phyloP scores from a whole-genome alignment of 768 basidiomycete genomes.

The Trametes coccinea region DNA sequence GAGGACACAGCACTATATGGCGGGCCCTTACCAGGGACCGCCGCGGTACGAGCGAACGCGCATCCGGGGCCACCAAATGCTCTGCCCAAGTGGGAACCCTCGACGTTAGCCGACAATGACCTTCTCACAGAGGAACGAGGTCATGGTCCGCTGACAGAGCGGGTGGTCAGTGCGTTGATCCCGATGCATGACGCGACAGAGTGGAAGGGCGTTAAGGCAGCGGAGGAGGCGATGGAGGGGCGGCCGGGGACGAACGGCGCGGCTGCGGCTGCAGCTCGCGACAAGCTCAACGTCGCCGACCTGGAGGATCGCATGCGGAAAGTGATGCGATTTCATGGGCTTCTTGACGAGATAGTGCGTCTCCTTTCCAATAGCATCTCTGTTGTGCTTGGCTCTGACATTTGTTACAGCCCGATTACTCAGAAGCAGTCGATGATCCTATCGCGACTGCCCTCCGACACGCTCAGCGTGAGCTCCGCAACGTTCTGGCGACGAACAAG shows the following conservation, averaged over 20 bases:
- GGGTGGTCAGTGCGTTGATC: constrained; percentile 72
- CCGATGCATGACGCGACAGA: constrained; percentile 62
- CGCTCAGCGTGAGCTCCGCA: constrained; percentile 79
- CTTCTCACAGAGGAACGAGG: constrained; percentile 73
- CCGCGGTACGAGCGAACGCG: constrained; percentile 38
- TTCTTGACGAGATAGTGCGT: constrained; percentile 71
- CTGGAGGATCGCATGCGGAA: constrained; percentile 74
- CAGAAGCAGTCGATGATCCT: constrained; percentile 87
- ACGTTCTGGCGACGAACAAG: constrained; percentile 81
- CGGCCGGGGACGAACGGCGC: constrained; percentile 68
- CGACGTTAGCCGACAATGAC: constrained; percentile 72
- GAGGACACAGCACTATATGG: constrained; percentile 66
- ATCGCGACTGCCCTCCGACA: constrained; percentile 88
- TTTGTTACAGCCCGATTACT: constrained; percentile 62
- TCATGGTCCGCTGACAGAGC: constrained; percentile 86
- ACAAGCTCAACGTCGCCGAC: constrained; percentile 77
- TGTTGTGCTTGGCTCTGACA: constrained; percentile 21
- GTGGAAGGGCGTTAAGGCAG: constrained; percentile 80
- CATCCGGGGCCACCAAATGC: constrained; percentile 38
- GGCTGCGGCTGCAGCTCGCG: constrained; percentile 73
- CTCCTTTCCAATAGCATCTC: neutral
- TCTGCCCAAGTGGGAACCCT: constrained; percentile 79
- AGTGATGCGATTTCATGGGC: constrained; percentile 74
- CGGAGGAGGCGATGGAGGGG: constrained; percentile 83
- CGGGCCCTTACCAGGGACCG: constrained; percentile 41